phyloP scores from a whole-genome alignment of 306 rosid species.

The Datisca glomerata region DNA sequence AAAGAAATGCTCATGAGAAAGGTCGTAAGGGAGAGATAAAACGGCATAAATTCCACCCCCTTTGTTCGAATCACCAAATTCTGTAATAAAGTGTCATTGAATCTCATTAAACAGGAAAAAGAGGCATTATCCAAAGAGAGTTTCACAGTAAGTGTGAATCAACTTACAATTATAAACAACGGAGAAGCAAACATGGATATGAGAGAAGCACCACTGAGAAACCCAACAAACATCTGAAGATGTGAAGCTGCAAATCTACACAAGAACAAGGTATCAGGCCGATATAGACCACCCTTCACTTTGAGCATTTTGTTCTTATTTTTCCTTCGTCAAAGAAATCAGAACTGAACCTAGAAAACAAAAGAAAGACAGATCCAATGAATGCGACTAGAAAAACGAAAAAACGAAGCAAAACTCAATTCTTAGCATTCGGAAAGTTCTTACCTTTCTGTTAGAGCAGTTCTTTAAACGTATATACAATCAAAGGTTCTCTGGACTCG shows the following conservation, averaged over 20 bases:
- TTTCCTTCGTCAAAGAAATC: neutral
- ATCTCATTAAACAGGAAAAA: no score
- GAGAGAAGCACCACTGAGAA: conserved; percentile 61
- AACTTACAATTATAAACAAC: conserved; percentile 76
- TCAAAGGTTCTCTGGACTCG: conserved; percentile 52
- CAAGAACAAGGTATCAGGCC: no score
- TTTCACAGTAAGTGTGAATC: neutral
- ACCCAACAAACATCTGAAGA: conserved; percentile 52
- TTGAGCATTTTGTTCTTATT: no score
- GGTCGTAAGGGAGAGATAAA: conserved; percentile 82
- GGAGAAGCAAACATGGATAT: conserved; percentile 92
- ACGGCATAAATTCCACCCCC: conserved; percentile 92
- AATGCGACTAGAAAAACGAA: neutral
- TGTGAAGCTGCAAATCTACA: no score
- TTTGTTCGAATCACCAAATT: conserved; percentile 71
- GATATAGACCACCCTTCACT: no score
- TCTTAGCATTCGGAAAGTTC: no score
- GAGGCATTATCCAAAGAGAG: neutral
- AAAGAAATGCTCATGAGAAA: conserved; percentile 73
- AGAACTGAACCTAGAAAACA: neutral
- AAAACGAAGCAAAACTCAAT: neutral
- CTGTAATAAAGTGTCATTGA: no score
- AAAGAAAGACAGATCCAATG: no score
- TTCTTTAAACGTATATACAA: conserved; percentile 34
- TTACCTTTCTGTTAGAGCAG: no score